These are phyloP conservation scores for Chimonanthus salicifolius DNA, from an alignment of 164 flowering plant species.

Conservation along the genomic window DNA sequence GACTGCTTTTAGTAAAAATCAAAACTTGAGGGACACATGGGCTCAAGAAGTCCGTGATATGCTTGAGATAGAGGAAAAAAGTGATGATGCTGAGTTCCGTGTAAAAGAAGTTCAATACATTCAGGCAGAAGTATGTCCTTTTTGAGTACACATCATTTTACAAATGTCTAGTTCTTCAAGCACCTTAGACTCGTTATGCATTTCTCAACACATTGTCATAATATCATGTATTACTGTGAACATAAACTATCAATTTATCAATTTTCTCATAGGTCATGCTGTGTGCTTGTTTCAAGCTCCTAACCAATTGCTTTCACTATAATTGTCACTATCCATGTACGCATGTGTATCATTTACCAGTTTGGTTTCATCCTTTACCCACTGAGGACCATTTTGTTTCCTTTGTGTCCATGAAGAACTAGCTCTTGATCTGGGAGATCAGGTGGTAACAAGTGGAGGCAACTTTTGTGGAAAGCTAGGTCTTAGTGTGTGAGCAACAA, in stretches of 20 bases:
- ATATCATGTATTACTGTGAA: neutral
- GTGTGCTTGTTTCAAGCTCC: neutral
- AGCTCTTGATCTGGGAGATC: neutral
- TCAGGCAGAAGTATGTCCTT: constrained; percentile 79
- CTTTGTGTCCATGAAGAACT: neutral
- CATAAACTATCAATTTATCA: neutral
- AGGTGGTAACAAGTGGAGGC: neutral
- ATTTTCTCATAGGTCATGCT: neutral
- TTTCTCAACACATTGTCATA: too few species aligned
- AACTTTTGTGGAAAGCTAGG: neutral
- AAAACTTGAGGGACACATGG: constrained; percentile 72
- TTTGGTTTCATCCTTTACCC: neutral
- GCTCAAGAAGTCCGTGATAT: constrained; percentile 76
- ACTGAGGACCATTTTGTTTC: neutral
- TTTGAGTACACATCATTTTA: neutral
- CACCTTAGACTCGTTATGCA: neutral
- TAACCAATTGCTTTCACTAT: neutral
- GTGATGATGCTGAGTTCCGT: constrained; percentile 85
- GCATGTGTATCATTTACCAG: neutral
- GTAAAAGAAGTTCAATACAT: constrained; percentile 97
- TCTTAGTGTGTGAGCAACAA: neutral
- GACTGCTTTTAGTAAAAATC: constrained; percentile 64
- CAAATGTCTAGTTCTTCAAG: neutral
- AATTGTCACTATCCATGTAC: neutral
- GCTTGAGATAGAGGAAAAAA: constrained; percentile 86